Conservation (phyloP, 2,329 filamentous ascomycete genomes). For the Blumeria graminis region DNA sequence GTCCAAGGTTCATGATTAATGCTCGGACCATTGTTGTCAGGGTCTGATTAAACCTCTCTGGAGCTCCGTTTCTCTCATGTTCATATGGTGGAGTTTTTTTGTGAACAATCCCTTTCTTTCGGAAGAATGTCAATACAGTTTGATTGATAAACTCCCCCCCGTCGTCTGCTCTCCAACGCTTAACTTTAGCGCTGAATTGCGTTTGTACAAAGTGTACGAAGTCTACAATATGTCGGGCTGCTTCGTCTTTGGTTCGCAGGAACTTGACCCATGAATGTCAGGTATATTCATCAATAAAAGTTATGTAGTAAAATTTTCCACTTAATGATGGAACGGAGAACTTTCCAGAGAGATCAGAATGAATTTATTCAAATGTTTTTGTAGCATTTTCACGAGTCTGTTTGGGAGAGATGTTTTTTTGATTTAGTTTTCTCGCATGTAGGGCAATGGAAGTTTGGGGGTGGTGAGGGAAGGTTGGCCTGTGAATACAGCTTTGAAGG, state of each 20-base stretch:
- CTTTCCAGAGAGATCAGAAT: conserved; percentile 1
- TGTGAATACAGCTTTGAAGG: background rate
- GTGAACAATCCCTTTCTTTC: conserved; percentile 1
- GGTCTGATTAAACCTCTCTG: background rate
- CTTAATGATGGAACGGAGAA: background rate
- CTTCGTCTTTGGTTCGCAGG: background rate
- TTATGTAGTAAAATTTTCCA: background rate
- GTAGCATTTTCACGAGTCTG: background rate
- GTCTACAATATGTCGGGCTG: background rate
- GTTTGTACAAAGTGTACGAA: background rate
- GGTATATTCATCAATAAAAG: background rate
- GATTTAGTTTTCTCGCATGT: conserved; percentile 1
- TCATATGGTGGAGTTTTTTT: background rate
- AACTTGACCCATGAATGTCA: background rate
- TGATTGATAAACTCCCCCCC: conserved; percentile 1
- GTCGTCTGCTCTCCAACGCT: background rate
- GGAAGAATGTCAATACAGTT: background rate
- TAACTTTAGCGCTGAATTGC: background rate
- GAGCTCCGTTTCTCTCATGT: conserved; percentile 1
- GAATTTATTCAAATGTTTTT: background rate
- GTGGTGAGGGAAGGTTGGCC: background rate
- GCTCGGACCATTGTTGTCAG: background rate
- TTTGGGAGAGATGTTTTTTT: background rate
- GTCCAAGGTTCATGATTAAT: background rate
- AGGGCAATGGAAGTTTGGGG: background rate